Base-by-base conservation (phyloP, 2,329 filamentous ascomycete species). In the Aspergillus vadensis region DNA sequence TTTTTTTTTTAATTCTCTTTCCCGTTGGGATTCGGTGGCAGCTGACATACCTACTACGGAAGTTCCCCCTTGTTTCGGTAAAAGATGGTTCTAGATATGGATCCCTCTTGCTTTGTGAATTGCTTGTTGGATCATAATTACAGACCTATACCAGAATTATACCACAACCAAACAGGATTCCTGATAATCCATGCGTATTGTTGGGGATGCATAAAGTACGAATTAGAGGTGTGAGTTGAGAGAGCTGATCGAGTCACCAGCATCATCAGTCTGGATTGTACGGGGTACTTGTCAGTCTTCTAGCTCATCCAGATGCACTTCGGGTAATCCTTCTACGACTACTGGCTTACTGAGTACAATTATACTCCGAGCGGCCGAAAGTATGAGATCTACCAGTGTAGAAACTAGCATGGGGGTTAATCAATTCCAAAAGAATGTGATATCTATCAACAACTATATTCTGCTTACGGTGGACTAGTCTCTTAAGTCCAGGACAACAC, bases 281-380 rank as follows among this genome's bases (percentile, higher is more conserved):
- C 47, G 25, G 25, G 47, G 47, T 50, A 50, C 23, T 50, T 50
- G 25, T 50, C 47, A 50, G 47, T 50, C 47, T n/a, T 50, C 15
- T 50, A 8, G 47, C 41, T 49, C 44, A 25, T 27, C 44, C 44
- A 49, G 21, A 23, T 30, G 17, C 52, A 25, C 41, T 21, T 56
- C 30, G 43, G 43, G 53, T 55, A 41, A 49, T 49, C 44, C 44
- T 15, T 49, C 44, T 43, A n/a, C 39, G 10, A 17, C 25, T 14
- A 50, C 47, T 50, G 47, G 47, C 47, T 50, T 27, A 49, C 12
- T 36, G 12, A 14, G 12, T 36, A 36, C 23, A 50, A 27, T 49
- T 57, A 57, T 48, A 57, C 54, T 57, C 47, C 43, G 54, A 30
- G 27, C 30, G 15, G 25, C 27, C 30, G 36, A 44, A 36, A 44